phyloP scores from a whole-genome alignment of 768 basidiomycete species.

The Mycena galericulata region DNA sequence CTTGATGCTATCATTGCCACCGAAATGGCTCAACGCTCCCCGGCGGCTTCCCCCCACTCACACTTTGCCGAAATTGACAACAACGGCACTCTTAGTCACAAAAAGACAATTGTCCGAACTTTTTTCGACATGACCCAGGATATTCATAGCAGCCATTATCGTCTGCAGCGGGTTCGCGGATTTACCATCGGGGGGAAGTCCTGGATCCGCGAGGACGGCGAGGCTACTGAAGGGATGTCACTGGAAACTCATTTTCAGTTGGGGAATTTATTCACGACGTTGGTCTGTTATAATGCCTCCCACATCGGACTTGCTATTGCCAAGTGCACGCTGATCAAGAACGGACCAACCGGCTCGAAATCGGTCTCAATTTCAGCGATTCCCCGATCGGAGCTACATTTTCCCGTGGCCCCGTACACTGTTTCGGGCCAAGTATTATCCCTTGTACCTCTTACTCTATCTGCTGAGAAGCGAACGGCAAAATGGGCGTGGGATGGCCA shows the following conservation, averaged over 20 bases:
- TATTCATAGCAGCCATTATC: constrained; percentile 35
- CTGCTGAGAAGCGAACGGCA: background rate
- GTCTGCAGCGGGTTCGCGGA: constrained; percentile 35
- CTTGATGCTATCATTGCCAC: too few relatives aligned
- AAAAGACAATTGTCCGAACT: constrained; percentile 30
- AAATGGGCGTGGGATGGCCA: constrained; percentile 10
- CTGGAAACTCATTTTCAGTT: background rate
- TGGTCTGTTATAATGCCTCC: constrained; percentile 1
- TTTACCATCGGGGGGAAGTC: constrained; percentile 35
- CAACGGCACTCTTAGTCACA: constrained; percentile 18
- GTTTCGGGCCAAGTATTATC: background rate
- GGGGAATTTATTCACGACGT: background rate
- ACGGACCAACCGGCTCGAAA: background rate
- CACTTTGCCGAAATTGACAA: background rate
- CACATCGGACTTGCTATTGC: background rate
- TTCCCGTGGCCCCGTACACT: background rate
- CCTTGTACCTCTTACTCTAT: background rate
- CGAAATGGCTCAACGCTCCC: too few relatives aligned
- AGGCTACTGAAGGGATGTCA: background rate
- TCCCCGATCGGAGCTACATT: background rate
- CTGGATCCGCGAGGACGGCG: constrained; percentile 20
- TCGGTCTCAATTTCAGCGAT: background rate
- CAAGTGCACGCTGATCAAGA: constrained; percentile 1
- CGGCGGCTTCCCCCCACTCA: background rate
- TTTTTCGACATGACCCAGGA: constrained; percentile 33